Conservation (phyloP, 1,284 basidiomycete species). For the Neolentinus lepideus region DNA sequence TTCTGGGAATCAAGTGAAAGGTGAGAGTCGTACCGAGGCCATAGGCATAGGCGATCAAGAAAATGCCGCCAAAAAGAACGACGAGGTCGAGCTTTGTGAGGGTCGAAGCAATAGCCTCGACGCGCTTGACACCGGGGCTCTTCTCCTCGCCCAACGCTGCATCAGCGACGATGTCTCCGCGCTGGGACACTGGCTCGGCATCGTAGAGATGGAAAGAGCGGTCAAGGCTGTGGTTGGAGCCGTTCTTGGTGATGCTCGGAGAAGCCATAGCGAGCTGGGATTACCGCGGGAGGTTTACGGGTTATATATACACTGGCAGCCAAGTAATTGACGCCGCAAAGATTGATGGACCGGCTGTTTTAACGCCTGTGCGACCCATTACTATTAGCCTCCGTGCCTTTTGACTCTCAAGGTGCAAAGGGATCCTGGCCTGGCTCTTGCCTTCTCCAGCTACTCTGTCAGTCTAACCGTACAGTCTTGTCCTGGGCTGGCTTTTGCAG, state of each 20-base stretch:
- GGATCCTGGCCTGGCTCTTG: too few relatives aligned
- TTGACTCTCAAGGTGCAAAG: too few relatives aligned
- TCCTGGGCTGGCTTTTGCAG: too few relatives aligned
- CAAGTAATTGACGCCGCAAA: too few relatives aligned
- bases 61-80: conserved; percentile 26
- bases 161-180: background rate
- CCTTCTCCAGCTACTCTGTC: too few relatives aligned
- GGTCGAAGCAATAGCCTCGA: background rate
- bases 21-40: conserved; percentile 22
- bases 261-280: background rate
- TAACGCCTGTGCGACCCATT: too few relatives aligned
- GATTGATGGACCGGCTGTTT: too few relatives aligned
- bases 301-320: too few relatives aligned
- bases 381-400: too few relatives aligned
- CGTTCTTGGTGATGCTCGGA: background rate
- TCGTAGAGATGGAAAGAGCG: background rate
- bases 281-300: background rate
- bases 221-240: background rate
- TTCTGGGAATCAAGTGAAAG: background rate
- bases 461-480: too few relatives aligned
- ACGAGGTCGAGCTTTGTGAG: conserved; percentile 14
- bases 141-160: background rate
- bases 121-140: background rate
- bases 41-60: conserved; percentile 27
- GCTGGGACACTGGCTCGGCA: background rate